phyloP scores from a whole-genome alignment of 495 filamentous ascomycete species.

The Penicillium goetzii region DNA sequence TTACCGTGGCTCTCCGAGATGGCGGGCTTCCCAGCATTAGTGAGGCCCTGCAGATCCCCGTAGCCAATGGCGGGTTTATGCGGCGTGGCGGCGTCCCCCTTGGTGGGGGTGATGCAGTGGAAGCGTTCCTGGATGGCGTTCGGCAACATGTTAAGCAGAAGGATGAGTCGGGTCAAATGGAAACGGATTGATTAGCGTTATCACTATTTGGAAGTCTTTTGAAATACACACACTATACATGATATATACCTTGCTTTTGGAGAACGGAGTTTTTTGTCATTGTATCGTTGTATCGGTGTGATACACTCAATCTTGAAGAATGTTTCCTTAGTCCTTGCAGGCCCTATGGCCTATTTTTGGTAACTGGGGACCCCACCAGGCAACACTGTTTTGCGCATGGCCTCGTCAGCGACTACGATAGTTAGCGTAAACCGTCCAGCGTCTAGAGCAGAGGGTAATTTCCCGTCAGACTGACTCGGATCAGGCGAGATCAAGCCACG shows the following conservation, averaged over 20 bases:
- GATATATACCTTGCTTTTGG: background rate
- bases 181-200: conserved; percentile 46
- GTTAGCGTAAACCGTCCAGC: background rate
- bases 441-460: conserved; percentile 7
- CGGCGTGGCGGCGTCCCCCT: conserved; percentile 72
- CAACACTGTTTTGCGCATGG: conserved; percentile 24
- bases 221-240: conserved; percentile 2
- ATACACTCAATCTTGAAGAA: background rate
- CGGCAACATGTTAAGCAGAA: conserved; percentile 67
- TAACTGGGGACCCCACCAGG: conserved; percentile 25
- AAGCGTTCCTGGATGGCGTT: conserved; percentile 87
- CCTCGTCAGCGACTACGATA: conserved; percentile 25
- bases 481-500: background rate
- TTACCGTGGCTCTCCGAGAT: conserved; percentile 87
- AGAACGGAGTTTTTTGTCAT: background rate
- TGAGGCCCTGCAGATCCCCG: conserved; percentile 76
- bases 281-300: background rate
- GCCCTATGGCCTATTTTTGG: conserved; percentile 31
- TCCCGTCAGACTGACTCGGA: background rate
- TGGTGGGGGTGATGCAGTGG: conserved; percentile 86
- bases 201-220: conserved; percentile 2
- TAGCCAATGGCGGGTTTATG: conserved; percentile 82
- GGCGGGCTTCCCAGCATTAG: conserved; percentile 90
- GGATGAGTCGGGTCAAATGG: conserved; percentile 47
- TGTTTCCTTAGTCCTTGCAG: background rate